Evolutionary conservation across 345 rosid genomes (phyloP).

Genomic region (Laguncularia racemosa): DNA sequence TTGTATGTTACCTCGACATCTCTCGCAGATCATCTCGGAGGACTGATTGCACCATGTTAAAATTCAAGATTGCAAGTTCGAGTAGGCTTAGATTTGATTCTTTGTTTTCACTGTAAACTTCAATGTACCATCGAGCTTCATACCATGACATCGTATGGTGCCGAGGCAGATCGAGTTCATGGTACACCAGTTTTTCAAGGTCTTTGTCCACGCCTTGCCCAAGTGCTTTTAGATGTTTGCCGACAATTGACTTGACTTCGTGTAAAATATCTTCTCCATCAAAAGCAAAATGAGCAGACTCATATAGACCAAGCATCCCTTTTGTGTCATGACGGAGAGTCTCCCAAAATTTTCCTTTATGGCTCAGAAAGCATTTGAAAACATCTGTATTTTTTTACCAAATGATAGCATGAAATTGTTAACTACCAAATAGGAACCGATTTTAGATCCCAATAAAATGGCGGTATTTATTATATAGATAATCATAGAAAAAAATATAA

Average conservation of each 20-base stretch:
- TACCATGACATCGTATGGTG: slow-evolving; percentile 20
- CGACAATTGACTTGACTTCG: slow-evolving; percentile 11
- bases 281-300: slow-evolving; percentile 25
- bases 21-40: slow-evolving; percentile 27
- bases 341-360: slow-evolving; percentile 11
- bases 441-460: too few relatives aligned
- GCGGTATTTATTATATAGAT: too few relatives aligned
- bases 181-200: slow-evolving; percentile 15
- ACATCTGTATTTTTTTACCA: slow-evolving; percentile 12
- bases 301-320: slow-evolving; percentile 33
- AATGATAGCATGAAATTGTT: too few relatives aligned
- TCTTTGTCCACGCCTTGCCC: neutral
- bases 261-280: slow-evolving; percentile 34
- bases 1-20: slow-evolving; percentile 16
- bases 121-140: slow-evolving; percentile 32
- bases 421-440: too few relatives aligned
- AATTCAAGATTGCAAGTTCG: slow-evolving; percentile 33
- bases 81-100: slow-evolving; percentile 12
- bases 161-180: slow-evolving; percentile 29
- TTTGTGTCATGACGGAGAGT: slow-evolving; percentile 5
- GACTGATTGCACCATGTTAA: slow-evolving; percentile 28
- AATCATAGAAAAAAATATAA: too few relatives aligned
- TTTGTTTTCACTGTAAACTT: slow-evolving; percentile 9
- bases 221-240: slow-evolving; percentile 9
- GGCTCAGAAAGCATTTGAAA: slow-evolving; percentile 21